Evolutionary conservation across 805 yeast species (phyloP), one percentile per base, ranked within the genome.

Genomic region (Komagataella populi): DNA sequence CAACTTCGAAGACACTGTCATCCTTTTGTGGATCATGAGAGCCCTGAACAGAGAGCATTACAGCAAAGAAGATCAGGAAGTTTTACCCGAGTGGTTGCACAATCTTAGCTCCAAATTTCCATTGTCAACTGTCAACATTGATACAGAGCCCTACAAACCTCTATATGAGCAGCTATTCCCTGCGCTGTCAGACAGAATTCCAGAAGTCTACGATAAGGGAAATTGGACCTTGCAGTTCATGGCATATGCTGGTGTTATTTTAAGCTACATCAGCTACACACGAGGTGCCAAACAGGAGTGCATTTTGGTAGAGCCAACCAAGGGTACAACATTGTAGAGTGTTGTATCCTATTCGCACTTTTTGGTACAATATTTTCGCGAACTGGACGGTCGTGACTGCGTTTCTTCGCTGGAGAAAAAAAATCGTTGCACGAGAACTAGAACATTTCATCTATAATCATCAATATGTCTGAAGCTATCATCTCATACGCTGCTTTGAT

Each of bases 401-500:
- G 39, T 30, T 30, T 30, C 39, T 10, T 30, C 39, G 39, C 14
- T 30, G 39, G 39, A 30, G 50, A 48, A 48, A 36, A 50, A 50
- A 50, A 50, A 50, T 46, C 39, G 23, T 14, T 12, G 20, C 23
- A 6, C 16, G 7, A 44, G 14, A 23, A 44, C 50, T 20, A 45
- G 18, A 39, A 45, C 45, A 46, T 18, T 23, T 45, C 24, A 22
- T 45, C 43, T 45, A 22, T 20, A 51, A 51, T 39, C 44, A 49
- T 36, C 53, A 39, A 47, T 50, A 87, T 87, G 96, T 85, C 95
- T 73, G 96, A 89, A 81, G 81, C 95, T 68, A 83, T 91, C 70
- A 87, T 88, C 70, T 86, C 96, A 65, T 89, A 88, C 86, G 98
- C 99, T 73, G 96, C 98, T 70, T 83, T 91, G 74, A 89, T 91